Conservation (phyloP, 2,329 filamentous ascomycete genomes). For the Beauveria asiatica region DNA sequence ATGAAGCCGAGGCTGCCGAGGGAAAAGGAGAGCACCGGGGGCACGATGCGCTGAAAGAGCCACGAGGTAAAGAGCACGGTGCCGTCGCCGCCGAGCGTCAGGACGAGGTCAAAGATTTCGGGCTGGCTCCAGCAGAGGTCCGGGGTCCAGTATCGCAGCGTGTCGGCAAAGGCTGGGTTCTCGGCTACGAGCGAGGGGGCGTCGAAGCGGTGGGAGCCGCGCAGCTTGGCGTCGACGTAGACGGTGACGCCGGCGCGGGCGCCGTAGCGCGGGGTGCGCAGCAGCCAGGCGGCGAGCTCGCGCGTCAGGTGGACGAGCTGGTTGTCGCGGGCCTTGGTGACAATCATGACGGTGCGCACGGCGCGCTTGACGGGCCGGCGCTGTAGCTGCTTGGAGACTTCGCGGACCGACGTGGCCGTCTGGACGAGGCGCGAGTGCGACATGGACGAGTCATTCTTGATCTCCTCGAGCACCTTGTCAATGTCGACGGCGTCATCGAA, state of each 20-base stretch:
- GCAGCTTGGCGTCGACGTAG: slow-evolving; percentile 94
- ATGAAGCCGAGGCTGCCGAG: slow-evolving; percentile 81
- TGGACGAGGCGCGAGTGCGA: slow-evolving; percentile 91
- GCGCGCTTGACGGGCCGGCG: slow-evolving; percentile 85
- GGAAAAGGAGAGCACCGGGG: slow-evolving; percentile 76
- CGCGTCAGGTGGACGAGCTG: slow-evolving; percentile 80
- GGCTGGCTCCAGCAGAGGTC: slow-evolving; percentile 91
- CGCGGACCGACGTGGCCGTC: slow-evolving; percentile 87
- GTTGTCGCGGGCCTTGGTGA: slow-evolving; percentile 96
- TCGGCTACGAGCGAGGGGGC: slow-evolving; percentile 62
- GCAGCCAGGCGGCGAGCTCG: slow-evolving; percentile 79
- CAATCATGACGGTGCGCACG: slow-evolving; percentile 93
- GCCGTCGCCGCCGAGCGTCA: slow-evolving; percentile 79
- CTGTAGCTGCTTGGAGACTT: slow-evolving; percentile 93
- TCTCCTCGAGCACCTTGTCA: slow-evolving; percentile 89
- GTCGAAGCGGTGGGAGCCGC: slow-evolving; percentile 80
- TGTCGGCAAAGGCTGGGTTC: slow-evolving; percentile 67
- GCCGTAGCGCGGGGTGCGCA: slow-evolving; percentile 82
- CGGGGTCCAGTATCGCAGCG: slow-evolving; percentile 93
- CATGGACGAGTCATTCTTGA: slow-evolving; percentile 78
- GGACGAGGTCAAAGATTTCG: slow-evolving; percentile 90
- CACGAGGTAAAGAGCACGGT: slow-evolving; percentile 84
- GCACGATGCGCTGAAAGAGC: slow-evolving; percentile 86
- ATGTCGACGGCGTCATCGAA: slow-evolving; percentile 96
- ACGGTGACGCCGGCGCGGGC: slow-evolving; percentile 89